A percentile compares a stretch with the other conserved stretches of the same genome.
Conservation (phyloP, 2,329 filamentous ascomycete genomes). For the Nemania serpens region DNA sequence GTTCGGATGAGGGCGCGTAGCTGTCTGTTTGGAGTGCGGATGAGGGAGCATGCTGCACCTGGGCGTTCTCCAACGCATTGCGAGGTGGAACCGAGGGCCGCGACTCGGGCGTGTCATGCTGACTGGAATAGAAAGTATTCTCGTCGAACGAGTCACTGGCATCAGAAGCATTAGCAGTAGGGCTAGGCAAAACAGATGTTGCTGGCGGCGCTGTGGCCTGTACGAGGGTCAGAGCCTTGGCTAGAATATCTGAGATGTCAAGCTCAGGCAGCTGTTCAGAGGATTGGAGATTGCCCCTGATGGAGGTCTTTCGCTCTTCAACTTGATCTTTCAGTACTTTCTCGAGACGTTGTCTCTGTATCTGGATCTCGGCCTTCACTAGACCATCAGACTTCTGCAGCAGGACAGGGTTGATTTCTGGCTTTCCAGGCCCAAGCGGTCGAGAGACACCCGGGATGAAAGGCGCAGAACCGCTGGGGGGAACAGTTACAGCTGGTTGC, state of each 20-base stretch:
- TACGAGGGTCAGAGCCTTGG: conserved; percentile 72
- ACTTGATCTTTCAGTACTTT: conserved; percentile 75
- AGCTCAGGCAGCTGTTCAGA: conserved; percentile 64
- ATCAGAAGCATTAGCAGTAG: conserved; percentile 62
- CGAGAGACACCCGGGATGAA: conserved; percentile 45
- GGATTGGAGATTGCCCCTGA: conserved; percentile 49
- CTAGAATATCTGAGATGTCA: conserved; percentile 73
- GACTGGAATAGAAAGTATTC: conserved; percentile 95
- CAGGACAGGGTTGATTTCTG: conserved; percentile 80
- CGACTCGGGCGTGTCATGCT: conserved; percentile 75
- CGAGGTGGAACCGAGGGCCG: conserved; percentile 54
- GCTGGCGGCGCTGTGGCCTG: conserved; percentile 67
- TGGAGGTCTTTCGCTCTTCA: conserved; percentile 60
- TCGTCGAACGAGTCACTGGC: conserved; percentile 85
- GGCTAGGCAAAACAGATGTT: conserved; percentile 57
- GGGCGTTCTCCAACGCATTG: conserved; percentile 49
- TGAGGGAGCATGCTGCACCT: conserved; percentile 45
- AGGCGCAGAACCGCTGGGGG: conserved; percentile 32
- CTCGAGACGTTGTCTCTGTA: conserved; percentile 83
- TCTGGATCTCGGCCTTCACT: conserved; percentile 77
- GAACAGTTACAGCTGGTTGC: conserved; percentile 40
- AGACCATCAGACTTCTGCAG: conserved; percentile 85
- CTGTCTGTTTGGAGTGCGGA: conserved; percentile 42
- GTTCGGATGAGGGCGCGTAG: conserved; percentile 27
- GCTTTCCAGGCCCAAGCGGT: conserved; percentile 55